These are phyloP conservation scores for Saturnispora quitensis DNA, from an alignment of 805 yeast species.

Conservation along the genomic window DNA sequence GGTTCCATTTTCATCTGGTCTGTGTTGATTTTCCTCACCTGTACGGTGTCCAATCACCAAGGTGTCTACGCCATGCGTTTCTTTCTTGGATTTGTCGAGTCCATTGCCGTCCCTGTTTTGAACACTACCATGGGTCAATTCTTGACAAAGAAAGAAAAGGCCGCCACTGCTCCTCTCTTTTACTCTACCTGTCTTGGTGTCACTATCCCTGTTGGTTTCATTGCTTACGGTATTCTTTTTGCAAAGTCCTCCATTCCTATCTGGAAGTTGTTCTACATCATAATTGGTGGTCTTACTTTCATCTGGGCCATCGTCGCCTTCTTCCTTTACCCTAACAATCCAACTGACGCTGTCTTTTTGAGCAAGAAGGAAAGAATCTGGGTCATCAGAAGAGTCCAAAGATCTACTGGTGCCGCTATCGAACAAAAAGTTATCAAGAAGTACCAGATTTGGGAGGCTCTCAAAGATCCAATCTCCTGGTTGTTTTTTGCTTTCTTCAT, in stretches of 20 bases:
- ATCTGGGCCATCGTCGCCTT: constrained; percentile 25
- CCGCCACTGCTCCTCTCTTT: constrained; percentile 27
- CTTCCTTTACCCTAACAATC: constrained; percentile 44
- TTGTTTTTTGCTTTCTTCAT: constrained; percentile 24
- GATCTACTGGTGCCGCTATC: constrained; percentile 28
- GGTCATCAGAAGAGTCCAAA: constrained; percentile 33
- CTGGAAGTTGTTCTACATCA: constrained; percentile 44
- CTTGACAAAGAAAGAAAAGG: constrained; percentile 35
- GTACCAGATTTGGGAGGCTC: constrained; percentile 36
- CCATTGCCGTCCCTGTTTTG: constrained; percentile 34
- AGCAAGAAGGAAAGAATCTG: constrained; percentile 29
- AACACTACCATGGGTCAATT: constrained; percentile 43
- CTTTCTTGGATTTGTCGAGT: constrained; percentile 29
- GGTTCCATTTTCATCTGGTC: constrained; percentile 28
- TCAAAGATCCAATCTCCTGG: constrained; percentile 39
- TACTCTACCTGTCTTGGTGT: constrained; percentile 36
- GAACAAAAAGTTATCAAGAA: constrained; percentile 36
- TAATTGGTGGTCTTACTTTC: constrained; percentile 44
- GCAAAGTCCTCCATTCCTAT: constrained; percentile 13
- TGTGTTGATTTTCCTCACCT: constrained; percentile 30
- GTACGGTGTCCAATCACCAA: constrained; percentile 35
- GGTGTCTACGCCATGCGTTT: constrained; percentile 38
- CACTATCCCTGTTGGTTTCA: constrained; percentile 32
- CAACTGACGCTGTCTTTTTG: constrained; percentile 39
- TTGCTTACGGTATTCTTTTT: constrained; percentile 21